Percentiles rank a stretch among this genome's conserved stretches.
phyloP scores from a whole-genome alignment of 2,329 filamentous ascomycete species.

The Sarocladium strictum region DNA sequence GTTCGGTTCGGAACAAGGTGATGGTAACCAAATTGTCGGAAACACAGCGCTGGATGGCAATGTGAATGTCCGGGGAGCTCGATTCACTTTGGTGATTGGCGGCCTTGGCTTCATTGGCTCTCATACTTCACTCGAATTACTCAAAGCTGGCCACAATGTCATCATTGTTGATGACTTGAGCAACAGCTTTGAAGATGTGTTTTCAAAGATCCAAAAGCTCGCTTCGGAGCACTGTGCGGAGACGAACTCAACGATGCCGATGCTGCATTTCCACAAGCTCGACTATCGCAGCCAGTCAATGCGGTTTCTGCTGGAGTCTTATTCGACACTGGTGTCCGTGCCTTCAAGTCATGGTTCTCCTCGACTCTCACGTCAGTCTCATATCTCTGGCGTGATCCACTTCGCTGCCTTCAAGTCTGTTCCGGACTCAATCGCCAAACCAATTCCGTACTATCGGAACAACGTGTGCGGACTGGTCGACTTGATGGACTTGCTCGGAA shows the following conservation, averaged over 20 bases:
- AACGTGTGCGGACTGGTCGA: constrained; percentile 60
- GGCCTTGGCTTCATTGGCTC: constrained; percentile 51
- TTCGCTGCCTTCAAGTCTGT: constrained; percentile 65
- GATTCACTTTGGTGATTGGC: constrained; percentile 42
- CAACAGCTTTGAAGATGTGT: constrained; percentile 34
- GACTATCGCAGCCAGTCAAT: constrained; percentile 32
- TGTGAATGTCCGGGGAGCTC: constrained; percentile 5
- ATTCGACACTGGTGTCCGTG: constrained; percentile 19
- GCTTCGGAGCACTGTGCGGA: constrained; percentile 21
- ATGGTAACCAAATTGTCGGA: constrained; percentile 6
- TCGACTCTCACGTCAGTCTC: constrained; percentile 28
- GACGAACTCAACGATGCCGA: constrained; percentile 14
- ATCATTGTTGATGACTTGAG: constrained; percentile 39
- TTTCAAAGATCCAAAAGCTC: constrained; percentile 21
- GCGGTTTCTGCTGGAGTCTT: constrained; percentile 30
- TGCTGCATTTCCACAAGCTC: constrained; percentile 31
- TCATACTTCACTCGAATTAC: constrained; percentile 47
- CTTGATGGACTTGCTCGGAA: constrained; percentile 49
- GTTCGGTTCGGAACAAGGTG: constrained; percentile 15
- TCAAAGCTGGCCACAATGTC: constrained; percentile 48
- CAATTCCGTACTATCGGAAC: constrained; percentile 61
- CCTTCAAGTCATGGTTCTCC: not conserved
- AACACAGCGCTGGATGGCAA: not conserved
- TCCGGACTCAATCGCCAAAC: constrained; percentile 53
- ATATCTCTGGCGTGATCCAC: constrained; percentile 60